Percentiles rank a stretch among this genome's conserved stretches.
Conservation (phyloP, 1,284 basidiomycete genomes). For the Waitea zeae region DNA sequence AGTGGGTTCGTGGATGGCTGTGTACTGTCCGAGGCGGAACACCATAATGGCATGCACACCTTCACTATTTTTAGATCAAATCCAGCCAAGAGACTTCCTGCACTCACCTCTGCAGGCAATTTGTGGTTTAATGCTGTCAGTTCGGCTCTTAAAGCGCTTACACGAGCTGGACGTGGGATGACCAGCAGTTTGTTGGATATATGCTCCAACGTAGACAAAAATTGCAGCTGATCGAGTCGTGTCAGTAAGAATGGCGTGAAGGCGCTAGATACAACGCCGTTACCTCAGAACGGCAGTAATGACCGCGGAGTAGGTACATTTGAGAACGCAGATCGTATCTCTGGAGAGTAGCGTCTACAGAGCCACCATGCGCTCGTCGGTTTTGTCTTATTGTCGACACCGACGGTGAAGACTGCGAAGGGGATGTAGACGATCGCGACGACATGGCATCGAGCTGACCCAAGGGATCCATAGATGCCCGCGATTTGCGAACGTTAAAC, state of each 20-base stretch:
- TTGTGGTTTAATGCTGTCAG: conserved; percentile 93
- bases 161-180: conserved; percentile 85
- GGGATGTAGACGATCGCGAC: conserved; percentile 17
- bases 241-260: not conserved
- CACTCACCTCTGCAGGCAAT: conserved; percentile 80
- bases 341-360: conserved; percentile 22
- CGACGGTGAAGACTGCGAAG: conserved; percentile 51
- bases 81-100: too few species aligned
- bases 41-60: conserved; percentile 98
- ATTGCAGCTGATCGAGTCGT: conserved; percentile 48
- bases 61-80: conserved; percentile 20
- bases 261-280: conserved; percentile 7
- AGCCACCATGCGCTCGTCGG: conserved; percentile 28
- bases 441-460: conserved; percentile 41
- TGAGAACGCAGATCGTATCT: conserved; percentile 56
- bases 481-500: conserved; percentile 27
- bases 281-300: conserved; percentile 87
- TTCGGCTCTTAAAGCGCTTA: conserved; percentile 91
- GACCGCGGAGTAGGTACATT: conserved; percentile 61
- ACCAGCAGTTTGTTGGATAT: conserved; percentile 87
- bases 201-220: conserved; percentile 78
- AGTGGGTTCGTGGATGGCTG: too few species aligned
- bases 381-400: conserved; percentile 30
- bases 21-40: conserved; percentile 46
- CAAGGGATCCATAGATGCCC: conserved; percentile 53